Conservation (phyloP, 177 flowering plant genomes). For the Vitis hybrid region DNA sequence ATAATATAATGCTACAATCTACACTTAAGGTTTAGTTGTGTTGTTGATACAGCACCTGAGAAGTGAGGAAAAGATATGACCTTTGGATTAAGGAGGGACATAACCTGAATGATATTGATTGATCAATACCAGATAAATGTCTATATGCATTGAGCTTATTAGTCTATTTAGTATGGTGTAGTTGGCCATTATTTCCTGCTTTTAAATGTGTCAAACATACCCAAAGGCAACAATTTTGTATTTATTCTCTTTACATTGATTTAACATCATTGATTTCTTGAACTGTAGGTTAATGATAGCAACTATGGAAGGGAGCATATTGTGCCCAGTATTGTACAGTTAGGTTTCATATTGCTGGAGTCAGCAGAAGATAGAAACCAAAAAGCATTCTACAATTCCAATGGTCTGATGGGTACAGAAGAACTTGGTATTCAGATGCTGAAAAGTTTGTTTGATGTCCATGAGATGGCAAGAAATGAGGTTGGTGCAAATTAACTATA, state of each 20-base stretch:
- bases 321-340: constrained; percentile 66
- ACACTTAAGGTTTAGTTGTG: no score
- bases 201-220: not conserved
- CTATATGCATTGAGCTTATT: no score
- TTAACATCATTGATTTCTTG: not conserved
- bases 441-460: constrained; percentile 67
- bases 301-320: constrained; percentile 84
- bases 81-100: no score
- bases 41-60: no score
- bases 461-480: constrained; percentile 92
- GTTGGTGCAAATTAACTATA: constrained; percentile 26
- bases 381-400: constrained; percentile 27
- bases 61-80: no score
- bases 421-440: constrained; percentile 67
- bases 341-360: constrained; percentile 68
- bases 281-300: constrained; percentile 67
- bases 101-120: no score
- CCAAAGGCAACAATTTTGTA: not conserved
- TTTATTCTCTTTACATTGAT: not conserved
- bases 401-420: constrained; percentile 61
- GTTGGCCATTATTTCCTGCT: not conserved
- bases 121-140: no score
- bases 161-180: not conserved
- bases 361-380: constrained; percentile 44
- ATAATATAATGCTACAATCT: no score